Conservation (phyloP, 1,284 basidiomycete genomes). For the Cystobasidium sp. region DNA sequence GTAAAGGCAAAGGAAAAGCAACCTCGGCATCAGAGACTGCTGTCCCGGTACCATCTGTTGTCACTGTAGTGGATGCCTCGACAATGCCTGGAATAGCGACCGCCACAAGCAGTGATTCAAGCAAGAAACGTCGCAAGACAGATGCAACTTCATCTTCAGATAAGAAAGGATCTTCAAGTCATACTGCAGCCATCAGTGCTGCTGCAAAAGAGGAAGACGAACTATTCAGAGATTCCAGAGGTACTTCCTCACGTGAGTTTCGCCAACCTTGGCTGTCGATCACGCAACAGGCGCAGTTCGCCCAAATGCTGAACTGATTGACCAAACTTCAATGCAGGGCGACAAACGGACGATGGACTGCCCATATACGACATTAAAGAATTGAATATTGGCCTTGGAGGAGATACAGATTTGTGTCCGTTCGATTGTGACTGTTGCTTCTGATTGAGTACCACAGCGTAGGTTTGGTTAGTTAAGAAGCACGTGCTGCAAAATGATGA, state of each 20-base stretch:
- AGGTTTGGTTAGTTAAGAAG: too few relatives aligned
- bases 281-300: neutral
- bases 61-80: conserved; percentile 28
- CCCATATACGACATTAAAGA: conserved; percentile 51
- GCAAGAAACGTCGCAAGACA: conserved; percentile 8
- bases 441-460: neutral
- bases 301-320: neutral
- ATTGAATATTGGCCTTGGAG: conserved; percentile 51
- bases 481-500: too few relatives aligned
- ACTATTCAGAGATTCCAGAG: conserved; percentile 35
- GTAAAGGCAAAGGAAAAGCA: conserved; percentile 1
- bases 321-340: conserved; percentile 41
- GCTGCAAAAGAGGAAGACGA: conserved; percentile 41
- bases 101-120: neutral
- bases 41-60: neutral
- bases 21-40: neutral
- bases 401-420: conserved; percentile 51
- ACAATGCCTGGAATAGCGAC: conserved; percentile 6
- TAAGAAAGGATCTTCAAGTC: neutral
- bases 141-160: neutral
- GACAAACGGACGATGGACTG: conserved; percentile 52
- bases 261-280: neutral
- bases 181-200: neutral
- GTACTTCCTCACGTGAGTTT: conserved; percentile 27
- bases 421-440: conserved; percentile 53